A percentile compares a stretch with the other conserved stretches of the same genome.
These are phyloP conservation scores for Copromyces sp. DNA, from an alignment of 495 filamentous ascomycete genomes.

Conservation along the genomic window DNA sequence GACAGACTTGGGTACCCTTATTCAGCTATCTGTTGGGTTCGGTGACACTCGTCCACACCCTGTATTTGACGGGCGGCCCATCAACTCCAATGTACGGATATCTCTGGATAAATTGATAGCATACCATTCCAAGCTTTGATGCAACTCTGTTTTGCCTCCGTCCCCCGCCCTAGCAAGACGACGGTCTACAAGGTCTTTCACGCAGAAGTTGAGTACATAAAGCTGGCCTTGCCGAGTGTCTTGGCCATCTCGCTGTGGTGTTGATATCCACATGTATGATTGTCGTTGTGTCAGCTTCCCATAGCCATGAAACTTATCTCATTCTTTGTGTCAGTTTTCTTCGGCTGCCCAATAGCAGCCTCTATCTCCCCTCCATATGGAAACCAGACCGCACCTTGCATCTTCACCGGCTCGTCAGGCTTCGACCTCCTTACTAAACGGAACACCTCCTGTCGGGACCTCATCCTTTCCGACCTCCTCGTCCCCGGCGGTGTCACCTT, in stretches of 20 bases:
- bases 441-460: conserved; percentile 1
- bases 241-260: not conserved
- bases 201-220: not conserved
- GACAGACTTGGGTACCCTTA: conserved; percentile 17
- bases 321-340: not conserved
- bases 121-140: not conserved
- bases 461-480: conserved; percentile 3
- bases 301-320: not conserved
- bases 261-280: not conserved
- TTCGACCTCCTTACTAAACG: not conserved
- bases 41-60: not conserved
- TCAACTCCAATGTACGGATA: not conserved
- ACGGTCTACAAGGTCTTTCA: not conserved
- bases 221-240: not conserved
- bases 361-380: not conserved
- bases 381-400: not conserved
- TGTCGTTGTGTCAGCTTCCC: not conserved
- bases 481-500: conserved; percentile 4
- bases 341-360: not conserved
- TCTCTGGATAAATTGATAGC: not conserved
- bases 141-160: not conserved
- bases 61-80: not conserved
- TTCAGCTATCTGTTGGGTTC: conserved; percentile 2
- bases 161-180: not conserved
- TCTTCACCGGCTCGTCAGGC: conserved; percentile 1